Base-by-base conservation (phyloP, 352 stramenopile species). In the Thraustochytrium striatum region DNA sequence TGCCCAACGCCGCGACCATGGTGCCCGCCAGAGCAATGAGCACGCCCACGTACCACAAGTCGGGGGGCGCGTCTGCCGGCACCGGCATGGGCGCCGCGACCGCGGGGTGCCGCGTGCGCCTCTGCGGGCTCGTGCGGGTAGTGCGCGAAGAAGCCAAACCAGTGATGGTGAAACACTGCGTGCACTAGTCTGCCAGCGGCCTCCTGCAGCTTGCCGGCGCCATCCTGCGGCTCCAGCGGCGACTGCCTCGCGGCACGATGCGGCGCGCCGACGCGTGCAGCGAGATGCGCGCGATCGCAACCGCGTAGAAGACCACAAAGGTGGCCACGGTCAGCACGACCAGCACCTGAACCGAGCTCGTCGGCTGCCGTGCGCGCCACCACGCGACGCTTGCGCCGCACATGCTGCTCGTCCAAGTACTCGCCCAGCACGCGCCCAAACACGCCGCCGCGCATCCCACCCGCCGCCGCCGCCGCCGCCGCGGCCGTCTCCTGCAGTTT, bases 21-120 rank as follows among this genome's bases (percentile, higher is more conserved):
- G 65, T 75, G 30, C 65, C 65, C 9, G 68, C 43, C 32, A 75
- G 65, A 7, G 65, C 65, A 3, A 75, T 11, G 8, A 75, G 52
- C 1, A 75, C 65, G 32, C 65, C 65, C 35, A 75, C 52, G 50
- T 75, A 75, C 65, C 65, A 75, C 8, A 75, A 32, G 65, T 75
- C 62, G n/a, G 9, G n/a, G 5, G 5, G 59, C 59, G 30, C 59
- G 59, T 19, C 36, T 28, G 9, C 53, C 38, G 13, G 59, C 59
- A n/a, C 35, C 59, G 25, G 19, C 13, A 16, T 53, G 35, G 19
- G 59, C 59, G 21, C 9, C 59, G 9, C 35, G 28, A 2, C 35
- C 59, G 13, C 50, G 35, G 41, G 43, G 16, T 5, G 25, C 52
- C 3, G 44, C 65, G 30, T 61, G 47, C 30, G 30, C 32, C 25